Evolutionary conservation across 345 rosid genomes (phyloP), one percentile per base, ranked within the genome.

Genomic region (Salix caprea): DNA sequence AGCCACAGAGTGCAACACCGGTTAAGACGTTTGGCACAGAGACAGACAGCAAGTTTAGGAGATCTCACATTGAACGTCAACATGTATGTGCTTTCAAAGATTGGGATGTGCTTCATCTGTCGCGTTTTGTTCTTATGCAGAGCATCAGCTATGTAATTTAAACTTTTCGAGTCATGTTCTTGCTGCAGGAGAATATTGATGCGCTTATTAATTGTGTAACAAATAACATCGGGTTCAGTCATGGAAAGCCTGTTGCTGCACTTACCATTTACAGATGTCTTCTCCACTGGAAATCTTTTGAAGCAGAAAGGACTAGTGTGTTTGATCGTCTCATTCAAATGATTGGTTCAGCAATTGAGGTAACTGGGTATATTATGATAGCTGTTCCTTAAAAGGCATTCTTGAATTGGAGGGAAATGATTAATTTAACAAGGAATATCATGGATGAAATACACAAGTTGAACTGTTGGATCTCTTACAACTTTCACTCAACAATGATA

Each of bases 331-430:
- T 96, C 34, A 89, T 96, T 87, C 97, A 96, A 86, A 90, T 92
- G 97, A 96, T 96, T 75, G 99, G 99, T 88, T 91, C 95, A 75
- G 97, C 92, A 19, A 92, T 96, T 76, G 97, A 96, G 98, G 99
- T 96, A 85, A 77, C 76, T 40, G 61, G 71, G 71, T 71, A 62
- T 62, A 50, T 76, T 72, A 62, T 74, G 70, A 30, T 73, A 2
- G 24, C 40, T 23, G 32, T 67, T 75, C 23, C 66, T 60, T 42
- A 65, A n/a, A 69, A 62, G 39, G 70, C 69, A 13, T 75, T 26
- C 40, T 18, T 71, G 2, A 72, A 56, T 4, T 32, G 71, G 48
- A 58, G 73, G 39, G 28, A 44, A 64, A 48, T 52, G 7, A 39
- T 50, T 19, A 30, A 26, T 18, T 72, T n/a, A 24, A 52, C 65